phyloP scores from a whole-genome alignment of 805 yeast genomes.

The Kuraishia molischiana region DNA sequence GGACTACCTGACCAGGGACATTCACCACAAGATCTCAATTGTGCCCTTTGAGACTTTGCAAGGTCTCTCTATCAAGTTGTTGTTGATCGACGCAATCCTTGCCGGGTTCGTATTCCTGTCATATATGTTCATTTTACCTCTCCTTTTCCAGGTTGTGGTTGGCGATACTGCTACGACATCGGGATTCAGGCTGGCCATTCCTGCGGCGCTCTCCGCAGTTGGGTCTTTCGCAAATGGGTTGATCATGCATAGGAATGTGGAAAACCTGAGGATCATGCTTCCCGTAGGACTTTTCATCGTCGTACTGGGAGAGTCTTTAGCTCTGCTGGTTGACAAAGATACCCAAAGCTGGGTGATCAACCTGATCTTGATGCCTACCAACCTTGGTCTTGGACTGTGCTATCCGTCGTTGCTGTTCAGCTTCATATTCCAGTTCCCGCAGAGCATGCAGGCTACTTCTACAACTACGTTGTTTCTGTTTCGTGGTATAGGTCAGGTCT shows the following conservation, averaged over 20 bases:
- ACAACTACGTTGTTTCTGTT: conserved; percentile 27
- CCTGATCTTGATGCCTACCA: conserved; percentile 22
- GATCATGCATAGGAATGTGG: conserved; percentile 21
- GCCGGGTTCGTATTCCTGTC: conserved; percentile 30
- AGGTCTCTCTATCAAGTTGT: conserved; percentile 13
- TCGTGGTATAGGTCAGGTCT: conserved; percentile 29
- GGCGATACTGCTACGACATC: conserved; percentile 30
- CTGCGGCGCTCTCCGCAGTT: conserved; percentile 30
- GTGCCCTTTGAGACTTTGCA: conserved; percentile 21
- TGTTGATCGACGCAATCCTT: conserved; percentile 21
- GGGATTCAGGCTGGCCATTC: conserved; percentile 30
- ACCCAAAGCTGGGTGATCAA: conserved; percentile 18
- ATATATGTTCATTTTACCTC: conserved; percentile 29
- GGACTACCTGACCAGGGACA: not conserved
- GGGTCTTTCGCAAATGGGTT: conserved; percentile 31
- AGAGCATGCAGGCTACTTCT: conserved; percentile 25
- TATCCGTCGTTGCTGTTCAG: conserved; percentile 26
- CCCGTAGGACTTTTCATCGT: conserved; percentile 23
- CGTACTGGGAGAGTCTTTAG: conserved; percentile 24
- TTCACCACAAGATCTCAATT: conserved; percentile 20
- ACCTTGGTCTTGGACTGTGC: conserved; percentile 28
- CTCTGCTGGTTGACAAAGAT: conserved; percentile 13
- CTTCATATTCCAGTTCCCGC: conserved; percentile 23
- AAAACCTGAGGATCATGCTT: conserved; percentile 18
- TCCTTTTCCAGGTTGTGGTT: conserved; percentile 29